Conservation (phyloP, 129 eudicot species). For the Pulicaria dysenterica region DNA sequence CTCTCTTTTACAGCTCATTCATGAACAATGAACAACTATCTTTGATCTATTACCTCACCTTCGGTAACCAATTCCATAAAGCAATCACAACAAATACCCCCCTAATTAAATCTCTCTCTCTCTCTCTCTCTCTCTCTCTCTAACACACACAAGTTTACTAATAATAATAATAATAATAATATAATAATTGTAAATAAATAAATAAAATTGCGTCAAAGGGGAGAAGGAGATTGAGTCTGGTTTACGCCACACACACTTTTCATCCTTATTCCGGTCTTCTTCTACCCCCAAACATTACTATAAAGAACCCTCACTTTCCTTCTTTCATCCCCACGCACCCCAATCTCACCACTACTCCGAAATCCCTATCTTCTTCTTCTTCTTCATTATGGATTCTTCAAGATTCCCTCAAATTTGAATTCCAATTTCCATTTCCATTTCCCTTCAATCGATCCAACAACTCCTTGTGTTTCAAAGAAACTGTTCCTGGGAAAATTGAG, state of each 20-base stretch:
- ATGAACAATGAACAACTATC: too few relatives aligned
- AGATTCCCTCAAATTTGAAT: slow-evolving; percentile 7
- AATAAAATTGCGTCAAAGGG: slow-evolving; percentile 51
- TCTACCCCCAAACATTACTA: slow-evolving; percentile 35
- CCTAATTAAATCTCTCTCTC: too few relatives aligned
- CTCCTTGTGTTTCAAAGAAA: background rate
- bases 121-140: too few relatives aligned
- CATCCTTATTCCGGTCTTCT: slow-evolving; percentile 44
- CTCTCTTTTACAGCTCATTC: too few relatives aligned
- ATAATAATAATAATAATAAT: background rate
- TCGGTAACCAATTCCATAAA: too few relatives aligned
- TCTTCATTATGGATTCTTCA: background rate
- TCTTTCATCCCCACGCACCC: slow-evolving; percentile 16
- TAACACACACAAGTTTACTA: too few relatives aligned
- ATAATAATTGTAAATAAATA: background rate
- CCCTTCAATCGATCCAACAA: background rate
- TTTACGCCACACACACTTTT: slow-evolving; percentile 70
- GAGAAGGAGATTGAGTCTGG: slow-evolving; percentile 68
- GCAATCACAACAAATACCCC: too few relatives aligned
- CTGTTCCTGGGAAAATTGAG: slow-evolving; percentile 18
- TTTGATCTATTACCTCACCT: too few relatives aligned
- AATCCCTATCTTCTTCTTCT: background rate
- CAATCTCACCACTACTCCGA: background rate
- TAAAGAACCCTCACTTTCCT: slow-evolving; percentile 55
- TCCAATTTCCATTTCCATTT: background rate